Base-by-base conservation (phyloP, 2,329 filamentous ascomycete genomes). In the Penicillium sp. region DNA sequence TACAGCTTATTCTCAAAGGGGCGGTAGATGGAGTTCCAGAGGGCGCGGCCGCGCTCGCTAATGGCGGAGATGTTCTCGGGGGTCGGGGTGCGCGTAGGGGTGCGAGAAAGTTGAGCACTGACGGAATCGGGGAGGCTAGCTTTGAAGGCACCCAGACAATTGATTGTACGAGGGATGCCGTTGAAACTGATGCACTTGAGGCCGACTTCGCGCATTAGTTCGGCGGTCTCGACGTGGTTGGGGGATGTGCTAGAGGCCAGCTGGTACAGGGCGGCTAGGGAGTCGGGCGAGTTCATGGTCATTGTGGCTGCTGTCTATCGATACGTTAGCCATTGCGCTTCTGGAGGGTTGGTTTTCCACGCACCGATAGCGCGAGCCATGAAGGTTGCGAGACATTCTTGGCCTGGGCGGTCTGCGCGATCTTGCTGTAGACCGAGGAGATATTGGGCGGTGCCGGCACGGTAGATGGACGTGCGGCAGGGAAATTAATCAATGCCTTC, bases 261-360 rank as follows among this genome's bases (percentile, higher is more conserved):
- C 25, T 58, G 47, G 49, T 55, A 58, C 8, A 61, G 52, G 18
- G 49, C 52, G 28, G 52, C 35, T 12, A 61, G 54, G 44, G 87
- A 86, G 49, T 87, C 85, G 23, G 88, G 88, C 1, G 88, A 90
- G 74, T 95, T 93, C 75, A 93, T 82, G 1, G 89, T 93, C 73
- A 92, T 88, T 1, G 88, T 89, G 15, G 88, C 84, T 28, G 88
- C 89, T 0, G 88, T 86, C 84, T 89, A 18, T 7, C 1, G 9
- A 13, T 12, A 4, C 5, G 28, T 39, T 27, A 20, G 32, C 15
- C 8, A 10, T n/a, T 32, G 27, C 13, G 25, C 33, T 18, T 20
- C 18, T n/a, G n/a, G 25, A 10, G 5, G 12, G 1, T 18, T 37
- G 24, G 24, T 3, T 1, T 1, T 3, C 24, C 10, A 50, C 74